Evolutionary conservation across 371 early-diverging fungal genomes (phyloP), one percentile per base, ranked within the genome.

Genomic region (Dinochytrium kinnereticum): DNA sequence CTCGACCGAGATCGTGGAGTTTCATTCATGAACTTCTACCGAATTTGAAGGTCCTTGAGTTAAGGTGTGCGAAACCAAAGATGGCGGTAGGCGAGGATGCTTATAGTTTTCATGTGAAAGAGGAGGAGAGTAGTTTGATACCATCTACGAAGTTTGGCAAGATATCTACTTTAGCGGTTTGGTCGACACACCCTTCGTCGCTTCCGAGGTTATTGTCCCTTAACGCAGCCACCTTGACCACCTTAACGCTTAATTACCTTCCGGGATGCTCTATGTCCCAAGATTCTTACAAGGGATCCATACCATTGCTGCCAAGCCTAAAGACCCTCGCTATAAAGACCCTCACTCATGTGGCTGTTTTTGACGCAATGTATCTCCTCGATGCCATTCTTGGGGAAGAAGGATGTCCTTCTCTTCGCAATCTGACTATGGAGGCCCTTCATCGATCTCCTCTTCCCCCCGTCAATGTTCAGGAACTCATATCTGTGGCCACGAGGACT

Each of bases 11-110:
- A 55, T 55, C 57, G 26, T 30, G 57, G 57, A 55, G 24, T 26
- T 55, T 55, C 57, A 15, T 55, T 7, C 57, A 55, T 17, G 57
- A 55, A 15, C 30, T 7, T 55, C 57, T 55, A 21, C 57, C 57
- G 57, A 7, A 55, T 7, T 28, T 55, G 13, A 26, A 17, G 57
- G 28, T 10, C 24, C 57, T 55, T 13, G 57, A 55, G 57, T 28
- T 55, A 21, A 13, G 57, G 24, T 55, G 57, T 30, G 57, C 57
- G 21, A 55, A 55, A 26, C 57, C 17, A 30, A 30, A 55, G 28
- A 44, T 10, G 21, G 21, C 10, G 49, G 49, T 21, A n/a, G n/a
- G n/a, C n/a, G n/a, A n/a, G n/a, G n/a, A n/a, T n/a, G n/a, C n/a
- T n/a, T n/a, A n/a, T 44, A 55, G 26, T 28, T 7, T 21, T 7